phyloP scores from a whole-genome alignment of 352 stramenopile species.

The Aphanomyces astaci region DNA sequence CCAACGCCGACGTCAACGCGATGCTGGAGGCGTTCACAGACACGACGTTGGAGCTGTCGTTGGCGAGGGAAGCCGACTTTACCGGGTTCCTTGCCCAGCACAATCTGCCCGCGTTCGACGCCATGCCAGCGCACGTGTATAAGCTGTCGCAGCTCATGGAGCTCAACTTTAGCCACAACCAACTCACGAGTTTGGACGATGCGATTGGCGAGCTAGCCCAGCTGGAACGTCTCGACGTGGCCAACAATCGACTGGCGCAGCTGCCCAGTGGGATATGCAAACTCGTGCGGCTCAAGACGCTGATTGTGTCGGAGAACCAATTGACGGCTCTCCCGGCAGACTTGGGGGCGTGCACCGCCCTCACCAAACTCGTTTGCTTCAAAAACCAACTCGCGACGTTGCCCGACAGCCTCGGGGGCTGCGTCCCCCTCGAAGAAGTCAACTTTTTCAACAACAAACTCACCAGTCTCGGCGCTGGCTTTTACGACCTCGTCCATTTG shows the following conservation, averaged over 20 bases:
- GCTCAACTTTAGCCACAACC: conserved; percentile 58
- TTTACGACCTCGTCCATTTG: conserved; percentile 46
- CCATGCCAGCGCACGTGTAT: conserved; percentile 52
- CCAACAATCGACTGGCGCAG: conserved; percentile 33
- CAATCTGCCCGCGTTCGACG: conserved; percentile 38
- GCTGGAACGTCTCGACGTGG: conserved; percentile 21
- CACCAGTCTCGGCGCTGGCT: conserved; percentile 34
- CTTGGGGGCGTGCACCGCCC: conserved; percentile 22
- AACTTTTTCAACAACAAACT: conserved; percentile 80
- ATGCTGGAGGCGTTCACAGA: not conserved
- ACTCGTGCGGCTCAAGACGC: conserved; percentile 46
- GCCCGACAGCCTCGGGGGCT: conserved; percentile 43
- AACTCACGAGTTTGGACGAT: conserved; percentile 44
- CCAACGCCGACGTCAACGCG: not conserved
- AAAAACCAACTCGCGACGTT: conserved; percentile 29
- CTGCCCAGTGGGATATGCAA: conserved; percentile 51
- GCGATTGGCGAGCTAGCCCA: conserved; percentile 30
- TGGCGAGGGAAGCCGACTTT: conserved; percentile 3
- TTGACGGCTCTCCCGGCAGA: conserved; percentile 48
- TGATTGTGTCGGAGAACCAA: conserved; percentile 61
- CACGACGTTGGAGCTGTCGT: conserved; percentile 5
- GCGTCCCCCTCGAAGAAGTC: conserved; percentile 40
- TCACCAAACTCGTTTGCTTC: conserved; percentile 21
- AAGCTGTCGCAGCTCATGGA: conserved; percentile 49
- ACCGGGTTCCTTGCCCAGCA: conserved; percentile 45